Evolutionary conservation across 169 alveolate species (phyloP).

Genomic region (Plasmodium cynomolgi): DNA sequence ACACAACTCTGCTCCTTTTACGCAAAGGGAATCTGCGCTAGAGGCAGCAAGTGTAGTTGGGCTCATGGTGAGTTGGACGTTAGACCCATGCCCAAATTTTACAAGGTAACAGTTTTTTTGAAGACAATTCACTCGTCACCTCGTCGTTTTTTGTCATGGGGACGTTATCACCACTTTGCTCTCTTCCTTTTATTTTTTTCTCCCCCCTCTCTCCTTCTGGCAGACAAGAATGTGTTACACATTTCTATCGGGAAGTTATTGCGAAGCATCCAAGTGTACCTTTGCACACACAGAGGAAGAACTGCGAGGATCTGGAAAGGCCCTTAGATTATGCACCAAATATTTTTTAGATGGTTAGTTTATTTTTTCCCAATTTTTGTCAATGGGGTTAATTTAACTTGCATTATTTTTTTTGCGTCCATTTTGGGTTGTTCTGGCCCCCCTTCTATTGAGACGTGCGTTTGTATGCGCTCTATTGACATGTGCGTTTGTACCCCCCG

Average conservation of each 20-base stretch:
- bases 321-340: slow-evolving; percentile 44
- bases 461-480: not conserved
- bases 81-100: slow-evolving; percentile 63
- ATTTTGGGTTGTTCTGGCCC: not conserved
- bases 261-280: slow-evolving; percentile 65
- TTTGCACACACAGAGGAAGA: slow-evolving; percentile 70
- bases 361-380: not conserved
- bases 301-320: slow-evolving; percentile 63
- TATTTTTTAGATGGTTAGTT: slow-evolving; percentile 48
- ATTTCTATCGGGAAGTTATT: slow-evolving; percentile 51
- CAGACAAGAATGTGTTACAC: slow-evolving; percentile 72
- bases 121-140: not conserved
- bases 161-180: not conserved
- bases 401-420: no score
- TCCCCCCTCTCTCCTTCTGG: not conserved
- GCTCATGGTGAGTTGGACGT: slow-evolving; percentile 64
- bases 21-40: slow-evolving; percentile 61
- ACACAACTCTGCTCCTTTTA: slow-evolving; percentile 66
- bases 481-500: not conserved
- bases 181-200: not conserved
- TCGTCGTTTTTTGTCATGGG: not conserved
- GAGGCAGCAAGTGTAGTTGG: slow-evolving; percentile 67
- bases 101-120: slow-evolving; percentile 8
- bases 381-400: not conserved
- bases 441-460: not conserved